These are phyloP conservation scores for Coleophoma crateriformis DNA, from an alignment of 2,329 filamentous ascomycete genomes.

Conservation along the genomic window DNA sequence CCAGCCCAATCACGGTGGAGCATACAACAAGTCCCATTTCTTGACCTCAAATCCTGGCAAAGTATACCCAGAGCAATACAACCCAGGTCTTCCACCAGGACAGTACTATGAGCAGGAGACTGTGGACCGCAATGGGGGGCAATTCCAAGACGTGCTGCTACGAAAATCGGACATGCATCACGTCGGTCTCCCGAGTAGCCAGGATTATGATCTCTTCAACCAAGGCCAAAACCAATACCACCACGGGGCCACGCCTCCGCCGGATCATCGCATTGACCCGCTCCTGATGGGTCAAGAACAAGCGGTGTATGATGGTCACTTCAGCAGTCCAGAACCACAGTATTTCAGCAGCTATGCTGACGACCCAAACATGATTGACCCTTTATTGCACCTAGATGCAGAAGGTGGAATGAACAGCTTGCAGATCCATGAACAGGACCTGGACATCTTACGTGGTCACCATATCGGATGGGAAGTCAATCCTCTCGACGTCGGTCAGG, in stretches of 20 bases:
- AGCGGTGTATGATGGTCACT: constrained; percentile 9
- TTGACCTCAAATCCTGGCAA: constrained; percentile 44
- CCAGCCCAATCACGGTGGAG: constrained; percentile 14
- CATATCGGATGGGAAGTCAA: constrained; percentile 27
- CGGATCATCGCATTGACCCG: constrained; percentile 21
- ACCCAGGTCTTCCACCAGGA: constrained; percentile 32
- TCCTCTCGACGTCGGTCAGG: constrained; percentile 19
- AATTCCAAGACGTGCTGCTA: constrained; percentile 37
- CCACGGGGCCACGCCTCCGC: constrained; percentile 5
- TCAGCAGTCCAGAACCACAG: constrained; percentile 11
- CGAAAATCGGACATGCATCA: constrained; percentile 30
- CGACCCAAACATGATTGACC: constrained; percentile 13
- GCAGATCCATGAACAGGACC: constrained; percentile 23
- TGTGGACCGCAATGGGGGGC: constrained; percentile 9
- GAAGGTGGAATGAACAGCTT: constrained; percentile 9
- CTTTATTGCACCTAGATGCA: constrained; percentile 14
- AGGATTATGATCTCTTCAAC: constrained; percentile 22
- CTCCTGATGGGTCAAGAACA: constrained; percentile 17
- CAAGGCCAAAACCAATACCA: constrained; percentile 11
- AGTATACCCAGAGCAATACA: constrained; percentile 38
- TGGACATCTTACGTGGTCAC: constrained; percentile 20
- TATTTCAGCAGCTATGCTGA: constrained; percentile 17
- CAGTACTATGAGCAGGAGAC: constrained; percentile 41
- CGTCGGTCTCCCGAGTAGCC: constrained; percentile 31
- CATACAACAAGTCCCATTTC: constrained; percentile 41